A percentile compares a stretch with the other conserved stretches of the same genome.
Conservation (phyloP, 345 rosid species). For the Acer saccharum region DNA sequence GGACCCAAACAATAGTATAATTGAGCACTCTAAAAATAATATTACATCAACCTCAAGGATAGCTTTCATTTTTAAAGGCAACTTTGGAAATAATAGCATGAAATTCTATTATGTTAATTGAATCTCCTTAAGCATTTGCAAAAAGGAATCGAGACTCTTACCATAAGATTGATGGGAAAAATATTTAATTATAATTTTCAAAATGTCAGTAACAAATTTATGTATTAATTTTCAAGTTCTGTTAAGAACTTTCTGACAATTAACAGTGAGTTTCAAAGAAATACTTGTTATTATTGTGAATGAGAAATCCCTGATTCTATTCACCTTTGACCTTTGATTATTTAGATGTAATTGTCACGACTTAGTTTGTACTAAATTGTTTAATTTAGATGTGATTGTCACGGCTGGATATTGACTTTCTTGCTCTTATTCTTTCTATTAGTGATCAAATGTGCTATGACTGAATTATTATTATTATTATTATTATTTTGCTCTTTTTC, state of each 20-base stretch:
- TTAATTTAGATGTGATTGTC: background rate
- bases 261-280: background rate
- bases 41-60: background rate
- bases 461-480: background rate
- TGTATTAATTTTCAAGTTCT: background rate
- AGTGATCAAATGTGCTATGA: background rate
- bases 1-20: background rate
- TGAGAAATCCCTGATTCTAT: background rate
- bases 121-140: background rate
- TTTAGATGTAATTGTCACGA: background rate
- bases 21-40: background rate
- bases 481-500: too few species aligned
- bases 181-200: background rate
- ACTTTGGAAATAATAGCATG: background rate
- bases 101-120: background rate
- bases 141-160: background rate
- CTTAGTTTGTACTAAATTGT: background rate
- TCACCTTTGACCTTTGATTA: background rate
- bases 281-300: background rate
- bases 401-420: background rate
- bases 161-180: background rate
- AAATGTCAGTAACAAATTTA: background rate
- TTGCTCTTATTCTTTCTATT: background rate
- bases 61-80: background rate
- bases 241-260: background rate